Conservation (phyloP, 768 basidiomycete genomes). For the Pisolithus microcarpus region DNA sequence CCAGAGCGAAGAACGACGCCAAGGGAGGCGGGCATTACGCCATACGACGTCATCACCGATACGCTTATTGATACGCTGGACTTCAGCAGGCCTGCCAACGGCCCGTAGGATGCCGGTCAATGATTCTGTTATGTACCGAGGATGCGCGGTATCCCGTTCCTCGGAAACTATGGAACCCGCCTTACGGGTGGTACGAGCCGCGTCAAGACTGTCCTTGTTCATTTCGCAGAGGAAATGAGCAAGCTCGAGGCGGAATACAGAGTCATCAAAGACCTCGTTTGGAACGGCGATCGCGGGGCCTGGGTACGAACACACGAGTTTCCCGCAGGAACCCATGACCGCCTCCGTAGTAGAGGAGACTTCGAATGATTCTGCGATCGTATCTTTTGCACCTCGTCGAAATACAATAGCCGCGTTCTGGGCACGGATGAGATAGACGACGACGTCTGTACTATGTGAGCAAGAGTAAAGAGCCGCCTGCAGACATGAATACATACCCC, state of each 20-base stretch:
- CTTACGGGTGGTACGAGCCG: slow-evolving; percentile 29
- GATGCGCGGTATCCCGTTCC: slow-evolving; percentile 23
- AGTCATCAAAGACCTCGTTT: slow-evolving; percentile 19
- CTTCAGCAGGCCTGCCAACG: slow-evolving; percentile 14
- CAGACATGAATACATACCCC: slow-evolving; percentile 14
- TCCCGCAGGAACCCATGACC: slow-evolving; percentile 33
- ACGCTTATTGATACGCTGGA: slow-evolving; percentile 25
- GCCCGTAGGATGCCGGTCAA: slow-evolving; percentile 38
- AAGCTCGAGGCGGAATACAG: slow-evolving; percentile 29
- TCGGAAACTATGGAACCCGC: slow-evolving; percentile 22
- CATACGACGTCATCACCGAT: slow-evolving; percentile 26
- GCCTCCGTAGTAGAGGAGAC: slow-evolving; percentile 27
- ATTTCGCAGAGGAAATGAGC: slow-evolving; percentile 31
- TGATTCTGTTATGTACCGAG: slow-evolving; percentile 40
- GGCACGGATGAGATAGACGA: slow-evolving; percentile 31
- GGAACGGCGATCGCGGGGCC: slow-evolving; percentile 35
- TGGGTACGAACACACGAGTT: slow-evolving; percentile 40
- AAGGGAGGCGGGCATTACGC: slow-evolving; percentile 17
- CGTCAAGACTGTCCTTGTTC: slow-evolving; percentile 25
- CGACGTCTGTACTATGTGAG: slow-evolving; percentile 22
- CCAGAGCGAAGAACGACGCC: slow-evolving; percentile 33
- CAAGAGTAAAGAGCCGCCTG: neutral
- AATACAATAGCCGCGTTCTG: slow-evolving; percentile 46
- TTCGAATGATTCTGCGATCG: slow-evolving; percentile 40
- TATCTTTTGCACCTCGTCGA: slow-evolving; percentile 15